Percentiles rank a stretch among this genome's conserved stretches.
Conservation (phyloP, 306 rosid species). For the Nissolia schottii region DNA sequence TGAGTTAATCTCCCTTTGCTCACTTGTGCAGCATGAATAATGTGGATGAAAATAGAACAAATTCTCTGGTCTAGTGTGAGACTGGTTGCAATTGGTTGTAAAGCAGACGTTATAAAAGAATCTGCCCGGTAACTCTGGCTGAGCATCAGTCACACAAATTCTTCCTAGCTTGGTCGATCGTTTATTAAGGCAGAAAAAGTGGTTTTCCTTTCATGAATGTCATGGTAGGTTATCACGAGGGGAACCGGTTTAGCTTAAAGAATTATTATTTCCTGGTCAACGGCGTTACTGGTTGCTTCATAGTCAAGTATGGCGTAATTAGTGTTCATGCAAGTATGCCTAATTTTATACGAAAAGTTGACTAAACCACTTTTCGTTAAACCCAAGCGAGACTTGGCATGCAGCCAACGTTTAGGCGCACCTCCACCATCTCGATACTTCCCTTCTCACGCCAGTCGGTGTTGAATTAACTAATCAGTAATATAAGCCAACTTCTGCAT, state of each 20-base stretch:
- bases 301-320: slow-evolving; percentile 52
- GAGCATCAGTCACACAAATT: not conserved
- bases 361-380: slow-evolving; percentile 37
- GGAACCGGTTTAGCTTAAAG: not conserved
- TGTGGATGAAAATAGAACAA: not conserved
- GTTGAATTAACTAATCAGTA: not conserved
- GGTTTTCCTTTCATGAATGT: slow-evolving; percentile 16
- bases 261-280: slow-evolving; percentile 30
- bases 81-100: not conserved
- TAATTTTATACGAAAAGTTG: slow-evolving; percentile 53
- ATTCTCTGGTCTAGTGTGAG: not conserved
- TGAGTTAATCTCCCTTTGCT: not conserved
- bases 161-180: not conserved
- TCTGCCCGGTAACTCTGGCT: not conserved
- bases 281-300: slow-evolving; percentile 40
- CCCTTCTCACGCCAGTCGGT: slow-evolving; percentile 15
- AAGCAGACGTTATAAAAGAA: not conserved
- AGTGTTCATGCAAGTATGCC: slow-evolving; percentile 40
- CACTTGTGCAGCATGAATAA: not conserved
- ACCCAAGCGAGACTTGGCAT: slow-evolving; percentile 13
- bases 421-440: slow-evolving; percentile 34
- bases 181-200: slow-evolving; percentile 16
- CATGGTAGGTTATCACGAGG: slow-evolving; percentile 2
- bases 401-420: slow-evolving; percentile 42
- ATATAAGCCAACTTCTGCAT: not conserved